phyloP scores from a whole-genome alignment of 495 filamentous ascomycete genomes.

The Filosporella fistucella region DNA sequence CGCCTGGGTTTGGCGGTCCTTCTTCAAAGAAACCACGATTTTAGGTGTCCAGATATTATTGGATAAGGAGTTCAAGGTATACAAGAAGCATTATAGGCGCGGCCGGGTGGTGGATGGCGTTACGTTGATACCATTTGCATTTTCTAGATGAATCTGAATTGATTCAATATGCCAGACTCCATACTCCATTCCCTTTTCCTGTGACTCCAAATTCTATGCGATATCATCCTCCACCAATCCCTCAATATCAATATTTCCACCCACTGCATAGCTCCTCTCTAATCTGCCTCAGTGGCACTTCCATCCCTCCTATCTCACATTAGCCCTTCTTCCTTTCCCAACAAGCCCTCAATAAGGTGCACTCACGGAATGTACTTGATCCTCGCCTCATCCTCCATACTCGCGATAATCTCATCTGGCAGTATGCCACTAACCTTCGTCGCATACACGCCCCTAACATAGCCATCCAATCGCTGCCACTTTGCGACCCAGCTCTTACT shows the following conservation, averaged over 20 bases:
- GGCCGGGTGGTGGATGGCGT: constrained; percentile 13
- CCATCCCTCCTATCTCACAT: constrained; percentile 42
- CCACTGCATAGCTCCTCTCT: background rate
- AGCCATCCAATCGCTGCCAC: constrained; percentile 88
- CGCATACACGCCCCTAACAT: constrained; percentile 84
- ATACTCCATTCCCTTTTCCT: constrained; percentile 18
- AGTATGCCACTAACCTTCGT: constrained; percentile 78
- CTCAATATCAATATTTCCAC: background rate
- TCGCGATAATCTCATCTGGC: constrained; percentile 58
- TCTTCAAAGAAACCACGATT: constrained; percentile 25
- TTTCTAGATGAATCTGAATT: constrained; percentile 13
- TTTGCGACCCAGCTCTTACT: constrained; percentile 82
- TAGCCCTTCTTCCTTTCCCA: background rate
- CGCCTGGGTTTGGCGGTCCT: constrained; percentile 26
- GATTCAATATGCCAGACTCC: constrained; percentile 11
- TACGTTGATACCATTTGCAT: constrained; percentile 23
- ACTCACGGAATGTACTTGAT: constrained; percentile 66
- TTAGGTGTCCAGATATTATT: constrained; percentile 2
- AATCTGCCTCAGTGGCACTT: constrained; percentile 38
- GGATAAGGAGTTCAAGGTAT: constrained; percentile 1
- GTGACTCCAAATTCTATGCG: background rate
- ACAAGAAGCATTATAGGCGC: constrained; percentile 1
- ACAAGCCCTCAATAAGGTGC: background rate
- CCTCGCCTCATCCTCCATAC: constrained; percentile 62
- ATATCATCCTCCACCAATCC: constrained; percentile 1